Base-by-base conservation (phyloP, 2,329 filamentous ascomycete species). In the Sclerotinia sclerotiorum region DNA sequence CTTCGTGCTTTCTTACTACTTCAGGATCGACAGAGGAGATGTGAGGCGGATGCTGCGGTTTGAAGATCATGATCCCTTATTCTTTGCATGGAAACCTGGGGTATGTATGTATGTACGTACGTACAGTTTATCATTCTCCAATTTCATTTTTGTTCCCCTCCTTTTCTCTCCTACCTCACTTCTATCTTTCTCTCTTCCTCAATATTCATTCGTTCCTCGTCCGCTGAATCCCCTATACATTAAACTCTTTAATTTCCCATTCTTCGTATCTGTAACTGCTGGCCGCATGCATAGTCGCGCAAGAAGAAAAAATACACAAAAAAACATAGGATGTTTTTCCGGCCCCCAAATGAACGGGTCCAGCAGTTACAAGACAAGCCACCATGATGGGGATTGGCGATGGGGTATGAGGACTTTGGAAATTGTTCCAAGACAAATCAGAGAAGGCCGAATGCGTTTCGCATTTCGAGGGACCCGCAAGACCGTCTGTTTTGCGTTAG, bases 341-440 rank as follows among this genome's bases (percentile, higher is more conserved):
- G 32, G 56, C 56, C 56, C 56, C 56, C 39, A 42, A 24, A n/a
- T 39, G 39, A 32, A 44, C n/a, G 32, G 32, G 24, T 8, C 51
- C 39, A 56, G 62, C 49, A 56, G 21, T 29, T 19, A 65, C 62
- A 56, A 56, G 61, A 64, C 61, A 39, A 54, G 48, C 61, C 51
- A 55, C 39, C 27, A 46, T 21, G 24, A 44, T 21, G 24, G 51
- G 11, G n/a, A 21, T 29, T 42, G 8, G n/a, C 17, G 35, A 27
- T 15, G 56, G 24, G 19, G n/a, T 46, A 55, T 21, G 17, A 27
- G 39, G 62, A 19, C 19, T 24, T 35, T 24, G 21, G n/a, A 65
- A 48, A 66, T 66, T 58, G 54, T 60, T 66, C 54, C 64, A 60
- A 60, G 64, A 66, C 64, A 60, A 35, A 52, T 66, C 54, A 57